Evolutionary conservation across 1,139 yeast species (phyloP).

Genomic region (Scheffersomyces illinoinensis): DNA sequence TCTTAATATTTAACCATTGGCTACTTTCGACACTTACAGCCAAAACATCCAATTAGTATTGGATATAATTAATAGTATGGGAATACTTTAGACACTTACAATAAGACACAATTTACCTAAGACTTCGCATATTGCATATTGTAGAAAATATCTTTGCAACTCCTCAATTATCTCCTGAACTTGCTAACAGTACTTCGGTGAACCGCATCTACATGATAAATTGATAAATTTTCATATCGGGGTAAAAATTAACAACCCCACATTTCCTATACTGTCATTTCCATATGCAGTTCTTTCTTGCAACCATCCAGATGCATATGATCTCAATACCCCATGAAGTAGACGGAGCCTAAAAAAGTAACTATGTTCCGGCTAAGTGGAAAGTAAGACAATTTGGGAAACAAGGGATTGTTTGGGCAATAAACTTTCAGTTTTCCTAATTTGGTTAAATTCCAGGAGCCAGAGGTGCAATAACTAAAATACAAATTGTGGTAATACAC

Average conservation of each 20-base stretch:
- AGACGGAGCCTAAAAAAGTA: not conserved
- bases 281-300: not conserved
- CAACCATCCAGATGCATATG: not conserved
- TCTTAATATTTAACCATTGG: not conserved
- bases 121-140: not conserved
- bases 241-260: not conserved
- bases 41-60: not conserved
- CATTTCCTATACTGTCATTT: not conserved
- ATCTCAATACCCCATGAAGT: not conserved
- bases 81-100: not conserved
- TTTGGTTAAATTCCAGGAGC: not conserved
- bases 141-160: not conserved
- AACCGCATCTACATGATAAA: not conserved
- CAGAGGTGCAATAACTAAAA: not conserved
- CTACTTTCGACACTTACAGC: not conserved
- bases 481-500: not conserved
- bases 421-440: not conserved
- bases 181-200: not conserved
- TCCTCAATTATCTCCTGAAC: not conserved
- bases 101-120: not conserved
- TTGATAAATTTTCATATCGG: not conserved
- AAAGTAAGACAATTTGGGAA: not conserved
- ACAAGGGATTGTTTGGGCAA: not conserved
- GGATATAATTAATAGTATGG: not conserved
- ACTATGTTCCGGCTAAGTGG: not conserved